A percentile compares a stretch with the other conserved stretches of the same genome.
These are phyloP conservation scores for Plenodomus tracheiphilus DNA, from an alignment of 2,329 filamentous ascomycete genomes.

Conservation along the genomic window DNA sequence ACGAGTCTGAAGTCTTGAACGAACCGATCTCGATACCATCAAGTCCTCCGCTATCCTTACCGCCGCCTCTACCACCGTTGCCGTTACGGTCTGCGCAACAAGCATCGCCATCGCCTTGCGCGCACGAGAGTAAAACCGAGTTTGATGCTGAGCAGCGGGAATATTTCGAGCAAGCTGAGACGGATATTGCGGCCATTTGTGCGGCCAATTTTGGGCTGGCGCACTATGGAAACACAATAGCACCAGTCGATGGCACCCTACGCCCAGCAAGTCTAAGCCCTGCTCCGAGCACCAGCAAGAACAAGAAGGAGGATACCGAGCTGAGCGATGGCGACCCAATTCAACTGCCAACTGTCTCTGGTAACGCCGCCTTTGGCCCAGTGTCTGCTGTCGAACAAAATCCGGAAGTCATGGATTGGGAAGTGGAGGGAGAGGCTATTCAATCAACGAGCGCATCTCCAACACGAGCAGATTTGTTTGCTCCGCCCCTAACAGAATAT, in stretches of 20 bases:
- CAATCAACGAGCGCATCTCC: neutral
- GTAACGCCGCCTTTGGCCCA: neutral
- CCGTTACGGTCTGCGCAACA: neutral
- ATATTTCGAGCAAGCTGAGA: neutral
- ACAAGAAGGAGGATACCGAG: neutral
- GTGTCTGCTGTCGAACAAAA: neutral
- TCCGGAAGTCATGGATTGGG: neutral
- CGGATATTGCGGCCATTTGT: neutral
- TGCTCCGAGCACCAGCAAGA: neutral
- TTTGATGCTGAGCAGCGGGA: neutral
- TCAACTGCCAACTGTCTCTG: neutral
- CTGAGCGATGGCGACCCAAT: neutral
- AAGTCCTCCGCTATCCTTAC: no score
- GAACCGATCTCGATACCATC: no score
- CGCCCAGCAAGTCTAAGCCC: neutral
- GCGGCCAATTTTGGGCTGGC: neutral
- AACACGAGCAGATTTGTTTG: neutral
- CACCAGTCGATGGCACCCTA: neutral
- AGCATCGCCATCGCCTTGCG: neutral
- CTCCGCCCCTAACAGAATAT: neutral
- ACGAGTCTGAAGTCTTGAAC: neutral
- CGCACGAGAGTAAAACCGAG: neutral
- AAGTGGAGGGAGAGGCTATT: neutral
- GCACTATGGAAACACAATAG: neutral
- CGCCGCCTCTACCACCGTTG: neutral